Base-by-base conservation (phyloP, 75 land plant species). In the Cunninghamia lanceolata region DNA sequence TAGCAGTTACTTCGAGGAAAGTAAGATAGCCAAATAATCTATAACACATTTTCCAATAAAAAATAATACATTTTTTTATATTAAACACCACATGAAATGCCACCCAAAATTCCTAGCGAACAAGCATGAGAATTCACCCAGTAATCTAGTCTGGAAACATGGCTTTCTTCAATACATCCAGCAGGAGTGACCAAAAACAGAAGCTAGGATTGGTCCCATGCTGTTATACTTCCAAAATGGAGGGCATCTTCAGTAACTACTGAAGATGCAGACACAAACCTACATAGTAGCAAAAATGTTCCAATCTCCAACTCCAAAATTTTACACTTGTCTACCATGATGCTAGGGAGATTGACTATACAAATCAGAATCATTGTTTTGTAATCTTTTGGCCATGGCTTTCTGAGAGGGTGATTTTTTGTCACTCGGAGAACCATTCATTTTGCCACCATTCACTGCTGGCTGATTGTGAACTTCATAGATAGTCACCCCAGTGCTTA, bases 391-490 rank as follows among this genome's bases (percentile, higher is more conserved):
- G 9, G 32, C 4, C 30, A n/a, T 13, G 4, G 21, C 46, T 80
- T 45, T 80, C n/a, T 80, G 82, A 45, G 82, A 80, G 45, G 52
- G 32, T 80, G 30, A 21, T 45, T 80, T 28, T 45, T 34, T 34
- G 15, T 32, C 36, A 34, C 75, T 34, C 14, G 3, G 16, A 83
- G 84, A 83, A 52, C 40, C 47, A 52, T 52, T 83, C 3, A 38
- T 8, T 35, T 15, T 52, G 63, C 40, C 50, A 28, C 85, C 28
- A 34, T 56, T 84, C 15, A 25, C 36, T 46, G 84, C 19, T 1
- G 85, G 34, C 5, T 52, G 40, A 50, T 86, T 88, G 32, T 88
- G 88, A 63, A 50, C 89, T 36, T 92, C 93, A 82, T 88, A 90
- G 21, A 92, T 88, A 43, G 92, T 90, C 36, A 87, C 82, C 79